phyloP scores from a whole-genome alignment of 1,284 basidiomycete species.

The Irpex lacteus region DNA sequence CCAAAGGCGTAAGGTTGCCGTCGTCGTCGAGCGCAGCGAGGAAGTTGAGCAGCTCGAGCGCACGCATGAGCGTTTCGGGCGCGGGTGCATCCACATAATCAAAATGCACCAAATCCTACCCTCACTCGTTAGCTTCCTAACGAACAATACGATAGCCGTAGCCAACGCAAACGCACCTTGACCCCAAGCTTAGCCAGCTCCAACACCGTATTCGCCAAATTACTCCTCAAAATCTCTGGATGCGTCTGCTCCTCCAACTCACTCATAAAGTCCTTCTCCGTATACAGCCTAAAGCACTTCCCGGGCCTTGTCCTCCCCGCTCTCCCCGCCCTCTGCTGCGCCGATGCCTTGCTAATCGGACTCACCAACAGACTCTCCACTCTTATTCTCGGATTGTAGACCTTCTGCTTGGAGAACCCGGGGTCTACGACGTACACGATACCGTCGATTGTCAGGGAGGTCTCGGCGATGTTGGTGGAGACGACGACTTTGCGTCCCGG shows the following conservation, averaged over 20 bases:
- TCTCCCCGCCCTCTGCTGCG: conserved; percentile 95
- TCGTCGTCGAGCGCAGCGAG: conserved; percentile 93
- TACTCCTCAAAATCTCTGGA: conserved; percentile 92
- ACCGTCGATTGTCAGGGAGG: conserved; percentile 96
- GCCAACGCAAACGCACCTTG: no score
- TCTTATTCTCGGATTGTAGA: conserved; percentile 95
- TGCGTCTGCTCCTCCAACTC: conserved; percentile 96
- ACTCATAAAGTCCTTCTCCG: conserved; percentile 95
- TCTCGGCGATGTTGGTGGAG: conserved; percentile 98
- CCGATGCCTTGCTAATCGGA: conserved; percentile 95
- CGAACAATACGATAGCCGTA: no score
- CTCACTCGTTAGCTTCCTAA: neutral
- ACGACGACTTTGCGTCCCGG: conserved; percentile 93
- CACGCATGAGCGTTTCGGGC: conserved; percentile 97
- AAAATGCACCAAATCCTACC: conserved; percentile 83
- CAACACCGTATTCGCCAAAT: conserved; percentile 91
- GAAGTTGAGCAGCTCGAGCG: conserved; percentile 92
- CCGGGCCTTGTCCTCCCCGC: conserved; percentile 95
- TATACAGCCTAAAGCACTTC: conserved; percentile 97
- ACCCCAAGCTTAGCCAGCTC: conserved; percentile 94
- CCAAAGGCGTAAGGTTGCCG: conserved; percentile 86
- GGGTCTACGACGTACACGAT: conserved; percentile 99
- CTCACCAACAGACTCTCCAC: conserved; percentile 93
- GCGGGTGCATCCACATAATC: conserved; percentile 98
- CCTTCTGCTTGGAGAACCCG: conserved; percentile 96